phyloP scores from a whole-genome alignment of 2,329 filamentous ascomycete species.

The Periglandula ipomoeae region DNA sequence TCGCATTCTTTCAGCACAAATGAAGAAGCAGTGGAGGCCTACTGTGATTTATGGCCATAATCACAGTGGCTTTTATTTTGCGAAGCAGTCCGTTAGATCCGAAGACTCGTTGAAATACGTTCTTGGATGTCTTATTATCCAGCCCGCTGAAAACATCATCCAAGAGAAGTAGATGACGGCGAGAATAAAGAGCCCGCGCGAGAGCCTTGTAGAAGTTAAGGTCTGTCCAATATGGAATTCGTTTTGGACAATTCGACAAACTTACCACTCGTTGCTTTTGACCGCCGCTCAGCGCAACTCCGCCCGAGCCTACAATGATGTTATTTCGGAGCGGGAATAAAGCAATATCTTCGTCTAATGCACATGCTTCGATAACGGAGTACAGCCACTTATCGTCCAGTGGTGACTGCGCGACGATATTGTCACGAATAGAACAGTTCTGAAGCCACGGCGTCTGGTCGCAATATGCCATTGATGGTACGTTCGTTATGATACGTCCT shows the following conservation, averaged over 20 bases:
- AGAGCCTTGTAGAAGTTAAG: slow-evolving; percentile 21
- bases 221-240: slow-evolving; percentile 16
- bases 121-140: slow-evolving; percentile 32
- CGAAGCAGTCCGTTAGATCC: slow-evolving; percentile 31
- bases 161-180: slow-evolving; percentile 29
- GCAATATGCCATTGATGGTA: slow-evolving; percentile 28
- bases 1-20: no score
- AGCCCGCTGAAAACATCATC: slow-evolving; percentile 39
- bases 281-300: slow-evolving; percentile 33
- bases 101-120: slow-evolving; percentile 33
- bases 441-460: slow-evolving; percentile 34
- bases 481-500: slow-evolving; percentile 18
- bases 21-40: no score
- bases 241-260: background rate
- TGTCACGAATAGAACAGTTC: slow-evolving; percentile 29
- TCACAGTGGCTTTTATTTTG: slow-evolving; percentile 25
- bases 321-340: slow-evolving; percentile 22
- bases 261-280: slow-evolving; percentile 32
- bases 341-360: slow-evolving; percentile 24
- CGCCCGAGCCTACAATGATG: slow-evolving; percentile 31
- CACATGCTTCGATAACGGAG: slow-evolving; percentile 23
- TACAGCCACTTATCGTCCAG: slow-evolving; percentile 21
- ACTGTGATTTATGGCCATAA: slow-evolving; percentile 31
- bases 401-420: slow-evolving; percentile 24
- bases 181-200: slow-evolving; percentile 33